Evolutionary conservation across 2,329 filamentous ascomycete genomes (phyloP), one percentile per base, ranked within the genome.

Genomic region (Exophiala sp.): DNA sequence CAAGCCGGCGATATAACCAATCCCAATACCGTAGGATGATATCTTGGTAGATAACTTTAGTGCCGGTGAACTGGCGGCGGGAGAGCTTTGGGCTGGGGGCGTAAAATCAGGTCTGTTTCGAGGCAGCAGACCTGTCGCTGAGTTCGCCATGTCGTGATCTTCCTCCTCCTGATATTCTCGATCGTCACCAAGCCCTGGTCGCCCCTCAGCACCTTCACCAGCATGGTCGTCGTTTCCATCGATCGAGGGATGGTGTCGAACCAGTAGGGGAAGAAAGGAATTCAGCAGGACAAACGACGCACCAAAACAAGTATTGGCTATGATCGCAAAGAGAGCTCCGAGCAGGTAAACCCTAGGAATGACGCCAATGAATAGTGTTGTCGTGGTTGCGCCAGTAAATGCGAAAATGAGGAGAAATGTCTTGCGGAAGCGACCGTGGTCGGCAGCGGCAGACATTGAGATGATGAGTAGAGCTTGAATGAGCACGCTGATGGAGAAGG

Each of bases 261-360:
- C 94, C 8, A 99, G 79, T 7, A 99, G 77, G 0, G 94, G 94
- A 40, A 99, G 76, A 65, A 96, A 99, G 0, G 91, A 96, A 72
- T 99, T 99, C 42, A 99, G 76, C 10, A 99, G 79, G 2, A 99
- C 94, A 69, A 96, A 97, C 0, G 91, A 96, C 12, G 91, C 91
- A 18, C 94, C 94, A 67, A 96, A 95, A 41, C 90, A 92, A 1
- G 90, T 95, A 69, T 97, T 97, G 34, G 91, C 88, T 46, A 97
- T 76, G 60, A 97, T 89, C 29, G 94, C 91, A 55, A 96, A 78
- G 2, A 97, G 61, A 3, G 88, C 89, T 41, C 88, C 92, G 9
- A 97, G 71, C 2, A 96, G 66, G 67, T 96, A 97, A 8, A 89
- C 76, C 41, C 81, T 79, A 24, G 89, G 86, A 38, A 82, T 80